These are phyloP conservation scores for Moesziomyces parantarcticus DNA, from an alignment of 1,284 basidiomycete species.

Conservation along the genomic window DNA sequence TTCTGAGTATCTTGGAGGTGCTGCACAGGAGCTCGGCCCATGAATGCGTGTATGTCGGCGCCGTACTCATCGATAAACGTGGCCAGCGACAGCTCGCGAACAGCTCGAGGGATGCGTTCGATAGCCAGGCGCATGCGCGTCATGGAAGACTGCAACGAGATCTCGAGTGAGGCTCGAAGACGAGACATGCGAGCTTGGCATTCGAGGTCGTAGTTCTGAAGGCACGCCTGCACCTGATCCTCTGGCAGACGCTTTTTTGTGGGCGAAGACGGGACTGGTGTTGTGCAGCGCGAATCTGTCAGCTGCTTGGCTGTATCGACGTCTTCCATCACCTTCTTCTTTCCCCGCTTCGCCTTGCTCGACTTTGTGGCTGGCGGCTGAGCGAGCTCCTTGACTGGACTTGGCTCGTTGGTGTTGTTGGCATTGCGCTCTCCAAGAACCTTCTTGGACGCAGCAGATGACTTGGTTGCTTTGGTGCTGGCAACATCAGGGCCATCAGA, in stretches of 20 bases:
- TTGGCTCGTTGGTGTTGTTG: slow-evolving; percentile 9
- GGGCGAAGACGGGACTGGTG: slow-evolving; percentile 29
- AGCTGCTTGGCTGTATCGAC: background rate
- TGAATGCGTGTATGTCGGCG: slow-evolving; percentile 47
- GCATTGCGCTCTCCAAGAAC: slow-evolving; percentile 39
- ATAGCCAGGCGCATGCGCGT: slow-evolving; percentile 34
- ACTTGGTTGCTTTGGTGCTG: slow-evolving; percentile 18
- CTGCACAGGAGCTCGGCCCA: slow-evolving; percentile 33
- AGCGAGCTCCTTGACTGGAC: slow-evolving; percentile 6
- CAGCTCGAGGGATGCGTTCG: slow-evolving; percentile 44
- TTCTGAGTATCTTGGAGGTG: slow-evolving; percentile 36
- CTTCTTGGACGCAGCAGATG: slow-evolving; percentile 11
- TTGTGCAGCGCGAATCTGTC: slow-evolving; percentile 13
- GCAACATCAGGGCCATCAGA: background rate
- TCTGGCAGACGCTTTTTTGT: slow-evolving; percentile 37
- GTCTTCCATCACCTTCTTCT: slow-evolving; percentile 2
- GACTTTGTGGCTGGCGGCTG: slow-evolving; percentile 9
- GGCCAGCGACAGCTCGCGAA: slow-evolving; percentile 34
- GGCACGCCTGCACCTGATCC: slow-evolving; percentile 44
- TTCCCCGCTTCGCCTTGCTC: slow-evolving; percentile 19
- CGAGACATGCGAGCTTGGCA: slow-evolving; percentile 19
- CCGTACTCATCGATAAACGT: slow-evolving; percentile 49
- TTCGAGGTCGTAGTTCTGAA: slow-evolving; percentile 55
- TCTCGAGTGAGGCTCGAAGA: slow-evolving; percentile 20
- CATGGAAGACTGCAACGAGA: slow-evolving; percentile 27